These are phyloP conservation scores for Gaultheria prostrata DNA, from an alignment of 148 eudicot genomes.

Conservation along the genomic window DNA sequence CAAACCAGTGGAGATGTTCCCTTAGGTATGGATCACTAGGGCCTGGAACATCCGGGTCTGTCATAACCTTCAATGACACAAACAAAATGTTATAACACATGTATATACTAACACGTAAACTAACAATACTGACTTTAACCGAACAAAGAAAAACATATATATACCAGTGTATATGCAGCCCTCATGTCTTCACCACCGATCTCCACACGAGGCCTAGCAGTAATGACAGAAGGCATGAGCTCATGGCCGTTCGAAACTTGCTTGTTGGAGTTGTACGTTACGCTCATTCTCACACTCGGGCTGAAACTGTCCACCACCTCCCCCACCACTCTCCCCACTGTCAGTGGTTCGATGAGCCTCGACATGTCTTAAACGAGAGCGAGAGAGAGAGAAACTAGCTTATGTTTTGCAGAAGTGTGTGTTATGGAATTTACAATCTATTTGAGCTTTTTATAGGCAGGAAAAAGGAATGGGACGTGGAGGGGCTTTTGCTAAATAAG, in stretches of 20 bases:
- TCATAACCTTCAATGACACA: slow-evolving; percentile 54
- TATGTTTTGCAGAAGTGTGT: slow-evolving; percentile 7
- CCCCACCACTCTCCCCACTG: slow-evolving; percentile 75
- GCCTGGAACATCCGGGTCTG: slow-evolving; percentile 91
- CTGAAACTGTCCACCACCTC: slow-evolving; percentile 77
- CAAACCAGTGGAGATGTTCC: slow-evolving; percentile 87
- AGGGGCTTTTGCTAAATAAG: background rate
- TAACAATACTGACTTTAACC: too few relatives aligned
- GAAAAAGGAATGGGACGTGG: background rate
- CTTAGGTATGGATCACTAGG: slow-evolving; percentile 84
- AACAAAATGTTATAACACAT: too few relatives aligned
- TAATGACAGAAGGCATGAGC: slow-evolving; percentile 50
- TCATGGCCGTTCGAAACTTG: slow-evolving; percentile 82
- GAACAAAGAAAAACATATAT: background rate
- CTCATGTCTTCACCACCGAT: slow-evolving; percentile 91
- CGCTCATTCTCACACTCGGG: slow-evolving; percentile 62
- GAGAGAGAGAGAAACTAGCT: background rate
- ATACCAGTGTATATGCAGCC: slow-evolving; percentile 72
- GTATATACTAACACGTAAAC: too few relatives aligned
- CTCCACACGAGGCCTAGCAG: slow-evolving; percentile 45
- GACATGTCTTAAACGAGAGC: slow-evolving; percentile 33
- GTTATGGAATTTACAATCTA: background rate
- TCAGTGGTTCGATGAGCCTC: slow-evolving; percentile 61
- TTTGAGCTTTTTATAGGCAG: slow-evolving; percentile 16
- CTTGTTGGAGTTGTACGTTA: slow-evolving; percentile 63